Percentiles rank a stretch among this genome's conserved stretches.
phyloP scores from a whole-genome alignment of 768 basidiomycete genomes.

The Thelephora aurantiotincta region DNA sequence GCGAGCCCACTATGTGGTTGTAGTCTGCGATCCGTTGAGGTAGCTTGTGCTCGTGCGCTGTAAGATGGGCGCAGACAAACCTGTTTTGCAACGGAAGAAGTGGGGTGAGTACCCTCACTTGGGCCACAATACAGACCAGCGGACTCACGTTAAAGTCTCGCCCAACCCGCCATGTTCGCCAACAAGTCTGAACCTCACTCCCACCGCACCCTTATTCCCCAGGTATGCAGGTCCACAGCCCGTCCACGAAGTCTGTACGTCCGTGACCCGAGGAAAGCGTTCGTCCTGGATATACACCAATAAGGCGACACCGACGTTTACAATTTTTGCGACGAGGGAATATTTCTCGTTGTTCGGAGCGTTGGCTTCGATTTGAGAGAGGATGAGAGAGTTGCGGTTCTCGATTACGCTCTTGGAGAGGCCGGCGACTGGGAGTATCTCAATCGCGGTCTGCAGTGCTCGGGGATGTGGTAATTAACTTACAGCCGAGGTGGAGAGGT shows the following conservation, averaged over 20 bases:
- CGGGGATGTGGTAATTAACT: slow-evolving; percentile 18
- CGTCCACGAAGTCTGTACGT: slow-evolving; percentile 66
- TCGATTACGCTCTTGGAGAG: slow-evolving; percentile 57
- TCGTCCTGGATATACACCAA: slow-evolving; percentile 77
- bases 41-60: slow-evolving; percentile 62
- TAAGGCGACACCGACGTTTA: slow-evolving; percentile 79
- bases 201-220: slow-evolving; percentile 95
- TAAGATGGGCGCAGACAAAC: slow-evolving; percentile 87
- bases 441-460: slow-evolving; percentile 1
- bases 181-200: slow-evolving; percentile 66
- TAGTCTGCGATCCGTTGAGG: slow-evolving; percentile 62
- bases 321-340: slow-evolving; percentile 61
- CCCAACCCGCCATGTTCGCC: slow-evolving; percentile 38
- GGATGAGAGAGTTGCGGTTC: slow-evolving; percentile 56
- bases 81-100: slow-evolving; percentile 24
- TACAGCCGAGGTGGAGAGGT: slow-evolving; percentile 77
- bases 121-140: slow-evolving; percentile 1
- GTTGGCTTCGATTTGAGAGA: slow-evolving; percentile 57
- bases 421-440: slow-evolving; percentile 48
- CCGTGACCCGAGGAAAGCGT: slow-evolving; percentile 41
- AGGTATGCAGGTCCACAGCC: slow-evolving; percentile 61
- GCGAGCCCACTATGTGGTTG: slow-evolving; percentile 60
- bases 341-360: slow-evolving; percentile 64
- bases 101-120: slow-evolving; percentile 1
- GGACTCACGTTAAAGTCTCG: slow-evolving; percentile 74